A percentile compares a stretch with the other conserved stretches of the same genome.
phyloP scores from a whole-genome alignment of 805 yeast species.

The Lipomyces spencermartinsiae region DNA sequence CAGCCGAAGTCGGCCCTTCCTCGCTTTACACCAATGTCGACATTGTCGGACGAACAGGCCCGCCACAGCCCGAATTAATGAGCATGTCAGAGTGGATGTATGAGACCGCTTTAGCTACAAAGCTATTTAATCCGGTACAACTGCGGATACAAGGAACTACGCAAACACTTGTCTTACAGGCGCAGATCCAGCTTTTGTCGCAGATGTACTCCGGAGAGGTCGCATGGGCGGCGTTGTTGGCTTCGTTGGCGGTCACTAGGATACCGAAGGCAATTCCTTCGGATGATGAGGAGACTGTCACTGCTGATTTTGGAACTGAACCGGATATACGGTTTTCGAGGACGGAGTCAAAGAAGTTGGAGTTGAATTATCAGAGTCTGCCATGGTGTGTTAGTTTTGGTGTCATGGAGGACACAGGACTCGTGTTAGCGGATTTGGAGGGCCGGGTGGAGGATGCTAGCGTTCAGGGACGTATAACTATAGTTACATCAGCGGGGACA shows the following conservation, averaged over 20 bases:
- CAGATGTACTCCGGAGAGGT: constrained; percentile 77
- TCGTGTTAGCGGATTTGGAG: constrained; percentile 34
- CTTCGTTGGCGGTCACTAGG: constrained; percentile 61
- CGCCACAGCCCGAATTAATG: constrained; percentile 86
- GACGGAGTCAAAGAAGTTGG: constrained; percentile 7
- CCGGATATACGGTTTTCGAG: constrained; percentile 17
- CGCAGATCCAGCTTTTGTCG: constrained; percentile 73
- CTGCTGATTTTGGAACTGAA: constrained; percentile 1
- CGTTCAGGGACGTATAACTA: constrained; percentile 26
- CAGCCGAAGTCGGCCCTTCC: constrained; percentile 8
- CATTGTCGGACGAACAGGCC: constrained; percentile 65
- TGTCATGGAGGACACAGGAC: constrained; percentile 11
- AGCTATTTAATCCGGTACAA: constrained; percentile 57
- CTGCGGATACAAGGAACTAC: constrained; percentile 51
- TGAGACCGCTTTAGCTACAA: constrained; percentile 66
- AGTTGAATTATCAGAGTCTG: constrained; percentile 9
- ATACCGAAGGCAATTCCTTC: constrained; percentile 55
- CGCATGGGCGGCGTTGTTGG: constrained; percentile 67
- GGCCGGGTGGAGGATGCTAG: constrained; percentile 32
- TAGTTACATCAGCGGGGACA: constrained; percentile 7
- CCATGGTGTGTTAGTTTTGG: constrained; percentile 38
- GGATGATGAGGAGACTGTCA: constrained; percentile 3
- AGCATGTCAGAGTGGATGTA: constrained; percentile 68
- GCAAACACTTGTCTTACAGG: constrained; percentile 66
- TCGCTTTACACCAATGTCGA: constrained; percentile 29